Percentiles rank a stretch among this genome's conserved stretches.
These are phyloP conservation scores for Penicillium griseofulvum DNA, from an alignment of 2,329 filamentous ascomycete genomes.

Conservation along the genomic window DNA sequence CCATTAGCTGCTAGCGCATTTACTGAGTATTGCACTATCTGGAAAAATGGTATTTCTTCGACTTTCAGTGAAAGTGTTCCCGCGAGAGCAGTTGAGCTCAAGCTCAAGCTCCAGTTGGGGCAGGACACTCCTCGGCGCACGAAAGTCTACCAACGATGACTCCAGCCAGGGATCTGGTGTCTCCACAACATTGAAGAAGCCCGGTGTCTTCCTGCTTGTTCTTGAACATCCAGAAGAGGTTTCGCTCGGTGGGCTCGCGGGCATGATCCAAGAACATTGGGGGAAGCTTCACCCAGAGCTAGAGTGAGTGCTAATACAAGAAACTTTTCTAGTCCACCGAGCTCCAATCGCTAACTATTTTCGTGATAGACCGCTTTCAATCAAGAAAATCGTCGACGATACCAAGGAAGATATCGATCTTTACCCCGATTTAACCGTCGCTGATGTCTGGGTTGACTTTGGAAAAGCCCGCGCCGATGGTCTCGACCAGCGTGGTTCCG, in stretches of 20 bases:
- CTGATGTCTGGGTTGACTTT: constrained; percentile 40
- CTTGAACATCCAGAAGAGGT: constrained; percentile 33
- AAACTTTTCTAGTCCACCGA: no score
- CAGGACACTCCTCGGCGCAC: constrained; percentile 10
- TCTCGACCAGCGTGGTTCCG: constrained; percentile 34
- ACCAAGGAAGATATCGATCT: constrained; percentile 33
- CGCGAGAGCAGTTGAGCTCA: constrained; percentile 25
- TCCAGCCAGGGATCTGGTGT: constrained; percentile 8
- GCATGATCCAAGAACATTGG: constrained; percentile 36
- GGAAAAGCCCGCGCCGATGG: constrained; percentile 36
- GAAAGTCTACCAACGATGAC: constrained; percentile 17
- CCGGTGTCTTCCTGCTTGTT: constrained; percentile 32
- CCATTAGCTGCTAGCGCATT: neutral
- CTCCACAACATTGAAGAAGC: constrained; percentile 12
- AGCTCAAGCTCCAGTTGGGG: constrained; percentile 7
- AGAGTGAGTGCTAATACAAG: constrained; percentile 27
- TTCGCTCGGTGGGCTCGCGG: constrained; percentile 30
- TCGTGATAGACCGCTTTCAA: constrained; percentile 32
- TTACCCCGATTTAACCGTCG: constrained; percentile 34
- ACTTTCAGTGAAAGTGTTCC: constrained; percentile 36
- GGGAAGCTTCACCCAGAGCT: constrained; percentile 30
- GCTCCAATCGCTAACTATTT: constrained; percentile 1
- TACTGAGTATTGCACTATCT: accelerated
- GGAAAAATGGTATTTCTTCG: constrained; percentile 36
- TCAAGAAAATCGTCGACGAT: constrained; percentile 41